Evolutionary conservation across 805 yeast species (phyloP).

Genomic region (Wickerhamomyces strasburgensis): DNA sequence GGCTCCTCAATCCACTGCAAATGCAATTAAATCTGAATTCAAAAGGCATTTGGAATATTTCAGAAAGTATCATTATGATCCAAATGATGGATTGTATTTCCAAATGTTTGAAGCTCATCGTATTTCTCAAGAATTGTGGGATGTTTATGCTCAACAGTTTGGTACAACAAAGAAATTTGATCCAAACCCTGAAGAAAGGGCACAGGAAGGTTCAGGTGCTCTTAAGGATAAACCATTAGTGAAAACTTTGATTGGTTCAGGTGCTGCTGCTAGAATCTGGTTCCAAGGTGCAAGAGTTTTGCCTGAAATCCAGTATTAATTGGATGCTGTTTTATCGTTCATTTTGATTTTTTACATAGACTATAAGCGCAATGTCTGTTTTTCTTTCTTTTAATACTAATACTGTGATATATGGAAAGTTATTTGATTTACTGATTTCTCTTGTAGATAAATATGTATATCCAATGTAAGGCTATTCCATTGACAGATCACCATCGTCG

Average conservation of each 20-base stretch:
- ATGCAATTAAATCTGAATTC: conserved; percentile 35
- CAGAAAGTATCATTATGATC: conserved; percentile 52
- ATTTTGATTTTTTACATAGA: no score
- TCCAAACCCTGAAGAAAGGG: conserved; percentile 48
- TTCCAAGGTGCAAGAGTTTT: conserved; percentile 61
- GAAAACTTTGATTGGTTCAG: conserved; percentile 57
- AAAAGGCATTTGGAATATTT: conserved; percentile 52
- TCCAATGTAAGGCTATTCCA: no score
- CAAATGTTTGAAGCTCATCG: conserved; percentile 55
- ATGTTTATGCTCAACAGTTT: conserved; percentile 46
- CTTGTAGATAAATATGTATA: no score
- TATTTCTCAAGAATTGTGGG: conserved; percentile 45
- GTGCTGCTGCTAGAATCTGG: conserved; percentile 64
- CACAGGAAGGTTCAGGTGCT: conserved; percentile 33
- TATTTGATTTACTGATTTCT: no score
- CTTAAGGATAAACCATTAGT: conserved; percentile 33
- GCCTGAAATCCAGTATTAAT: conserved; percentile 26
- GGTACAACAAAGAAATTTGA: conserved; percentile 49
- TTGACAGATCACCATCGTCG: conserved; percentile 19
- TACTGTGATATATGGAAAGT: no score
- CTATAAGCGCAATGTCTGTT: no score
- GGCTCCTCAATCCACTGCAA: conserved; percentile 30
- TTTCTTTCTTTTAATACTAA: no score
- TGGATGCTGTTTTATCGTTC: no score
- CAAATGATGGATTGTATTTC: conserved; percentile 52